Conservation (phyloP, 2,329 filamentous ascomycete species). For the Phyllosticta citribraziliensis region DNA sequence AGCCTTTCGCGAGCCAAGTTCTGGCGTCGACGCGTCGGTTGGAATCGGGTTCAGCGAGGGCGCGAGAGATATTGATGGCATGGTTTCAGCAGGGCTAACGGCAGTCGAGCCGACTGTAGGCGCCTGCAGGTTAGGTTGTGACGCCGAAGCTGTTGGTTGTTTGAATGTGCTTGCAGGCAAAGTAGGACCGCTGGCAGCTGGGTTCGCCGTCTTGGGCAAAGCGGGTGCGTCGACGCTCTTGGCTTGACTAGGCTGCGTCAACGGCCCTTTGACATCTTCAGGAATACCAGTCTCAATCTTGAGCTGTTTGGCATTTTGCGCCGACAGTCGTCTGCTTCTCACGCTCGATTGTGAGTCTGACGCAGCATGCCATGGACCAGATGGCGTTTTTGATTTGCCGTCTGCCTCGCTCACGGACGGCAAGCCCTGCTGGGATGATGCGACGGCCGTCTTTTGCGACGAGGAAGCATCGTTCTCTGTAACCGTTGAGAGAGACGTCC, state of each 20-base stretch:
- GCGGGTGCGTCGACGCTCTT: constrained; percentile 17
- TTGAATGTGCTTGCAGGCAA: constrained; percentile 22
- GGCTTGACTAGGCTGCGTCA: constrained; percentile 16
- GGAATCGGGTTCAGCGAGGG: constrained; percentile 25
- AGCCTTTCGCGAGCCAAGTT: not conserved
- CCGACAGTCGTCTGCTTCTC: constrained; percentile 68
- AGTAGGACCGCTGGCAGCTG: constrained; percentile 11
- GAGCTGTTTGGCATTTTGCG: constrained; percentile 68
- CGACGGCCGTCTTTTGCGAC: not conserved
- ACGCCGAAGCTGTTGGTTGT: constrained; percentile 20
- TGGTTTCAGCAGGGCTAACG: constrained; percentile 31
- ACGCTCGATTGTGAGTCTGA: constrained; percentile 39
- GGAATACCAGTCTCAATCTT: constrained; percentile 68
- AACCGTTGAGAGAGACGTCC: constrained; percentile 61
- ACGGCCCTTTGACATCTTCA: not conserved
- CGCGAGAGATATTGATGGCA: constrained; percentile 31
- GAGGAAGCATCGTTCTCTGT: constrained; percentile 41
- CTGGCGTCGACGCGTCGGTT: not conserved
- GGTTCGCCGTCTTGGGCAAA: constrained; percentile 27
- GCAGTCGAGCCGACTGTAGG: constrained; percentile 15
- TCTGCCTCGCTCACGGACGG: not conserved
- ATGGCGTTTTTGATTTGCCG: not conserved
- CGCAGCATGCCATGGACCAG: not conserved
- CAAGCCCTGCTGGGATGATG: constrained; percentile 12
- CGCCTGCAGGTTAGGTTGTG: constrained; percentile 13